Conservation (phyloP, 2,329 filamentous ascomycete species). For the Penicillium olsonii region DNA sequence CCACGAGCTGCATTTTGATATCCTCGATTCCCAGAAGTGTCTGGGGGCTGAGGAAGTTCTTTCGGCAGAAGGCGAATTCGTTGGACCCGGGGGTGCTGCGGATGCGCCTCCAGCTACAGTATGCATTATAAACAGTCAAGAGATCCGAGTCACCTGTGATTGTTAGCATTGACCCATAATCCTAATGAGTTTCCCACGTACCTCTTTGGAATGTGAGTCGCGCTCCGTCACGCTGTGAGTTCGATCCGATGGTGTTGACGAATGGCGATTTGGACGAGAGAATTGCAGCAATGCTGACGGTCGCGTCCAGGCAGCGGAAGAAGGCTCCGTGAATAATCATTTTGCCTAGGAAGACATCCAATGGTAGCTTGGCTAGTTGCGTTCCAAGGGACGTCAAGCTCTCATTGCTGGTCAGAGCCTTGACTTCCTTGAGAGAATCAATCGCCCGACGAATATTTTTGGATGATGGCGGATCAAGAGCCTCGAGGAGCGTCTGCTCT, state of each 20-base stretch:
- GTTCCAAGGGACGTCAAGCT: constrained; percentile 83
- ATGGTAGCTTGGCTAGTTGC: constrained; percentile 82
- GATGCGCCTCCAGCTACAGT: constrained; percentile 81
- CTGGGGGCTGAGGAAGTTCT: constrained; percentile 89
- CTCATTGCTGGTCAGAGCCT: constrained; percentile 78
- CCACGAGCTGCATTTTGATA: constrained; percentile 85
- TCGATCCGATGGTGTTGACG: constrained; percentile 79
- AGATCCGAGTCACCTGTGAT: constrained; percentile 77
- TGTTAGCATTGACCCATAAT: constrained; percentile 6
- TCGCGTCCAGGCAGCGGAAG: constrained; percentile 89
- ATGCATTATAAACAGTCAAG: constrained; percentile 91
- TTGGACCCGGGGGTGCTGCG: constrained; percentile 70
- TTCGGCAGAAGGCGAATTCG: constrained; percentile 88
- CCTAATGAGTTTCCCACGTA: constrained; percentile 20
- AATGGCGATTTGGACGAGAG: constrained; percentile 95
- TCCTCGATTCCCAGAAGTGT: constrained; percentile 92
- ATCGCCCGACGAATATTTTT: constrained; percentile 94
- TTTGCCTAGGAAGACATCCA: constrained; percentile 95
- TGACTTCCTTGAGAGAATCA: constrained; percentile 89
- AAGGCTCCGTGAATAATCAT: constrained; percentile 82
- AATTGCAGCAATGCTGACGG: constrained; percentile 88
- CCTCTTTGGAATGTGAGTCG: constrained; percentile 75
- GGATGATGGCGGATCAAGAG: constrained; percentile 82
- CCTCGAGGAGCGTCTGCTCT: constrained; percentile 82
- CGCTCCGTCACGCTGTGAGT: constrained; percentile 77